Conservation (phyloP, 2,329 filamentous ascomycete genomes). For the Fusarium verrucosum region DNA sequence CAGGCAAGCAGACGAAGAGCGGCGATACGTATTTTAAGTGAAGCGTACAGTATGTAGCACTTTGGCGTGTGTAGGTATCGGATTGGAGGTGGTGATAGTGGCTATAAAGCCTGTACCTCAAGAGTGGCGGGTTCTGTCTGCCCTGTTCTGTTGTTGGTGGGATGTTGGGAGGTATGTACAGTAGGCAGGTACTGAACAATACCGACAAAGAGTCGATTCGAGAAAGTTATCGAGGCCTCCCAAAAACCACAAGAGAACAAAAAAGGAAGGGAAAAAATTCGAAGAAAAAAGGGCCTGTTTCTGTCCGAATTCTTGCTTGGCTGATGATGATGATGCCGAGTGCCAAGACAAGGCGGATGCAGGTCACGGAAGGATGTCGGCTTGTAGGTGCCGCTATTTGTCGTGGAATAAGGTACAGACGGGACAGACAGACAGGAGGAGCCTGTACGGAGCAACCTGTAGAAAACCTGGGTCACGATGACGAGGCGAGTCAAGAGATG, state of each 20-base stretch:
- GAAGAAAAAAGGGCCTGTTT: background rate
- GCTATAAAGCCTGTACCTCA: slow-evolving; percentile 21
- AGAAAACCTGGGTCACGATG: slow-evolving; percentile 9
- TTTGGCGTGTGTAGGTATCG: slow-evolving; percentile 1
- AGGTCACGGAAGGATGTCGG: slow-evolving; percentile 37
- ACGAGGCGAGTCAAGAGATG: slow-evolving; percentile 2
- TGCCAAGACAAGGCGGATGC: slow-evolving; percentile 33
- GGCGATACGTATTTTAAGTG: slow-evolving; percentile 11
- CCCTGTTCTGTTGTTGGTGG: slow-evolving; percentile 21
- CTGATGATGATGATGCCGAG: slow-evolving; percentile 32
- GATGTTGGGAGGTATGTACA: background rate
- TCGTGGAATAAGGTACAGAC: background rate
- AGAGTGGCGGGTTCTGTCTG: slow-evolving; percentile 18
- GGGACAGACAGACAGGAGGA: background rate
- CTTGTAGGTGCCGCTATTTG: slow-evolving; percentile 24
- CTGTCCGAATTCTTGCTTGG: slow-evolving; percentile 21
- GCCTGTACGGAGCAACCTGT: slow-evolving; percentile 4
- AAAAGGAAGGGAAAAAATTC: background rate
- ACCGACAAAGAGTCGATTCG: slow-evolving; percentile 7
- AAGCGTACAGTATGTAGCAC: background rate
- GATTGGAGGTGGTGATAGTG: slow-evolving; percentile 28
- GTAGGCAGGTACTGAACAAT: slow-evolving; percentile 18
- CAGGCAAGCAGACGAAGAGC: too few relatives aligned
- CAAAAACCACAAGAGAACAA: background rate
- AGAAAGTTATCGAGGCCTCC: slow-evolving; percentile 12